Percentiles rank a stretch among this genome's conserved stretches.
Evolutionary conservation across 2,329 filamentous ascomycete species (phyloP).

Genomic region (Microdochium paspali): DNA sequence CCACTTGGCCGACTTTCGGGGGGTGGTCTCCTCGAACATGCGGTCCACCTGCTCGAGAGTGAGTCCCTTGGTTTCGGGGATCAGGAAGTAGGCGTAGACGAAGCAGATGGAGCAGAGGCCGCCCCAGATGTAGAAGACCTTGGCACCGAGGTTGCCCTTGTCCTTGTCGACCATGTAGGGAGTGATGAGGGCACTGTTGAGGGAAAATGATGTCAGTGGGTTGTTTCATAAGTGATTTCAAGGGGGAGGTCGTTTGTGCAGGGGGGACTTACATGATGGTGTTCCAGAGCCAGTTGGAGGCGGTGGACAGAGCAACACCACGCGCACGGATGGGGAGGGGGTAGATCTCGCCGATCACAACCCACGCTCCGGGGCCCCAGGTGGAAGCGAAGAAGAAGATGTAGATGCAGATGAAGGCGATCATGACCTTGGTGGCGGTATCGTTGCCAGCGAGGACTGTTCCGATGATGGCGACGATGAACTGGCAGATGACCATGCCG

Average conservation of each 20-base stretch:
- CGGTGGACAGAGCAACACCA: constrained; percentile 78
- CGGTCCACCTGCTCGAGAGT: constrained; percentile 73
- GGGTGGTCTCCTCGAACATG: constrained; percentile 82
- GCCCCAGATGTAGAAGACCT: constrained; percentile 71
- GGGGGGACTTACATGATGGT: constrained; percentile 38
- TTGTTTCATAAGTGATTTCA: constrained; percentile 4
- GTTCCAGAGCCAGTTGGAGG: constrained; percentile 91
- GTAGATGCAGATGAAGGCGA: constrained; percentile 84
- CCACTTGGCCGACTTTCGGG: constrained; percentile 70
- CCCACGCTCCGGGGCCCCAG: constrained; percentile 77
- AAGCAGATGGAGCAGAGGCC: constrained; percentile 50
- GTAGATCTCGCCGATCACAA: constrained; percentile 84
- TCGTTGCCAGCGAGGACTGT: constrained; percentile 30
- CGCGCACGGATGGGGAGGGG: constrained; percentile 81
- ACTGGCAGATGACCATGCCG: constrained; percentile 81
- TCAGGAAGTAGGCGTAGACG: constrained; percentile 63
- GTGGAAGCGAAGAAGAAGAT: constrained; percentile 89
- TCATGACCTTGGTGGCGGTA: constrained; percentile 57
- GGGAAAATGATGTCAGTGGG: neutral
- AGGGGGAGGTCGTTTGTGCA: neutral
- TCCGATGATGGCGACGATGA: constrained; percentile 73
- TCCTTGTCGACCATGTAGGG: constrained; percentile 57
- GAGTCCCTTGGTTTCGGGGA: constrained; percentile 67
- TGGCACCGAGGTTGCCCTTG: constrained; percentile 56
- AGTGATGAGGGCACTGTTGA: constrained; percentile 55